Evolutionary conservation across 768 basidiomycete genomes (phyloP), one percentile per base, ranked within the genome.

Genomic region (Crassisporium funariophilum): DNA sequence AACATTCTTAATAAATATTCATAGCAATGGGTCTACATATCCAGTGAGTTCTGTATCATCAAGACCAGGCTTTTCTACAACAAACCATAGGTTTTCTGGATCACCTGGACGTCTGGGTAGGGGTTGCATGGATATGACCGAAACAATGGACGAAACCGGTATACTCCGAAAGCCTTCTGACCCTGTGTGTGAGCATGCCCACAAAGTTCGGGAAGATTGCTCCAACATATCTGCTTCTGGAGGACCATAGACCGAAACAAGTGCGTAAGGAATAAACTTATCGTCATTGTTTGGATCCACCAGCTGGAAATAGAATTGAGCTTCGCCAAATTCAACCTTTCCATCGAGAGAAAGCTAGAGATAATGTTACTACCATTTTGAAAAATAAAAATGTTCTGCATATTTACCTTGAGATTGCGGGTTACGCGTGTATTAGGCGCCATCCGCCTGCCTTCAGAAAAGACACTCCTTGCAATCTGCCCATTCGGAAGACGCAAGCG

Each of bases 41-140:
- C 27, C n/a, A n/a, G n/a, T n/a, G n/a, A 29, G 27, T 13, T 29
- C 27, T 29, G 43, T 41, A 1, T 63, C 47, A 15, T 66, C 59
- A 2, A 66, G 16, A 3, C 64, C 59, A 4, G 61, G 57, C 29
- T 65, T 68, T 31, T 67, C 57, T 7, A 65, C 49, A 33, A 65
- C 52, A 47, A 59, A 65, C 52, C 59, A 62, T 2, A 51, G 31
- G 5, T 34, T 5, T 7, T 40, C 35, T 12, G 47, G 35, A 8
- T 47, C 51, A 12, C 43, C 33, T 9, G 52, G 37, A n/a, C 44
- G 17, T 13, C 34, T 17, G 0, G 50, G 55, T 13, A 53, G 37
- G 1, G 59, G 63, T 9, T 65, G 50, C 61, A 66, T 66, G 1
- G 58, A 60, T 8, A 67, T 48, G 13, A 63, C 47, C 7, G 61